Base-by-base conservation (phyloP, 1,284 basidiomycete genomes). In the Cutaneotrichosporon cavernicola region DNA sequence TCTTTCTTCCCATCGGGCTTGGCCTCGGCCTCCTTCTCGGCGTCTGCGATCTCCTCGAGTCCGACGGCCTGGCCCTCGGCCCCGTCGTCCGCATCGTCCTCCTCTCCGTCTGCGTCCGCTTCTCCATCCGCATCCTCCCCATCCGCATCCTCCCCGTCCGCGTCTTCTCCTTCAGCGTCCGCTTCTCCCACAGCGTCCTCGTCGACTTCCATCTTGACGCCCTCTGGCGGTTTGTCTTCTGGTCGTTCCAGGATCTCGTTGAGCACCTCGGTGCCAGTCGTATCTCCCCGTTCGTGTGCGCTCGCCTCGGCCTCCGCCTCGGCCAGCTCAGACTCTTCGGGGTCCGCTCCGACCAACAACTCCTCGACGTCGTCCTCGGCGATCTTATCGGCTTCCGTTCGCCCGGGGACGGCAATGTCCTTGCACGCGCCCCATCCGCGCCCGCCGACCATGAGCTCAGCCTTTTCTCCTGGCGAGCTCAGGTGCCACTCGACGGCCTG, bases 401-500 rank as follows among this genome's bases (percentile, higher is more conserved):
- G 56, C 63, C 75, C 62, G 56, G 76, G 73, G 38, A 78, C 67
- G 4, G 71, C 62, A 13, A 69, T 30, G 52, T 69, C 62, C 22
- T 69, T 71, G 5, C 65, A 60, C 53, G 67, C 60, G 4, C 76
- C 76, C 79, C 79, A 81, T 2, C 73, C 74, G 59, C 78, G 52
- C 1, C 73, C 71, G 7, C 80, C 79, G 2, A 85, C 82, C 64
- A 92, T 91, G 60, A 86, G 82, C 4, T 80, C 81, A 0, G 87
- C 80, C 43, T 91, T 86, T 65, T 89, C 89, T 67, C 88, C 87
- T 8, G 83, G 84, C 8, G 83, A 82, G 5, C 90, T 89, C 58
- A 86, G 84, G 76, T 97, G 92, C 92, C 93, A 99, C 69, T 91
- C 89, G 13, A 90, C 85, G 14, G 92, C 89, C 56, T 91, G 87